These are phyloP conservation scores for Areca catechu DNA, from an alignment of 176 grass and related monocot species.

Conservation along the genomic window DNA sequence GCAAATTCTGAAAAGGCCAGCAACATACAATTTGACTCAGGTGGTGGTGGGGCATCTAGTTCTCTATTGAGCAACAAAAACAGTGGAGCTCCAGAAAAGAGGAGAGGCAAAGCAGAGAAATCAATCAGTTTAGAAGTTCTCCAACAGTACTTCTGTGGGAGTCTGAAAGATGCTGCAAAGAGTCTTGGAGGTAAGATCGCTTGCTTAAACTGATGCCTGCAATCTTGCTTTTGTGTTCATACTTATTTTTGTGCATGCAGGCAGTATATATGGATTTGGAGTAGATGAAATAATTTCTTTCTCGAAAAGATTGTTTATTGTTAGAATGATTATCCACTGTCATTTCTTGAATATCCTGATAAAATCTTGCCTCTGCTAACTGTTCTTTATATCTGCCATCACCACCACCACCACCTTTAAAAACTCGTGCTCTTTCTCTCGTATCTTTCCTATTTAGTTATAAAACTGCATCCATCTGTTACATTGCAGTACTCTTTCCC, in stretches of 20 bases:
- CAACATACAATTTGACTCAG: constrained; percentile 7
- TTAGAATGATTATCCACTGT: background rate
- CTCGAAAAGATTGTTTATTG: no score
- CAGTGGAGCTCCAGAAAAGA: constrained; percentile 5
- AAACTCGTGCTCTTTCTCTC: no score
- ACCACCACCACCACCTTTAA: no score
- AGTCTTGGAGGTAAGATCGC: constrained; percentile 20
- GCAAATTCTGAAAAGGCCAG: background rate
- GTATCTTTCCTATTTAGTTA: no score
- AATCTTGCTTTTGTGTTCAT: background rate
- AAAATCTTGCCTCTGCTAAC: no score
- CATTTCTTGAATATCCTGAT: background rate
- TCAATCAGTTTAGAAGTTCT: constrained; percentile 24
- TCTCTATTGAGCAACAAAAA: background rate
- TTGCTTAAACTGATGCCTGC: background rate
- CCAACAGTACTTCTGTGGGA: constrained; percentile 22
- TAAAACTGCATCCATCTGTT: background rate
- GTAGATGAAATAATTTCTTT: background rate
- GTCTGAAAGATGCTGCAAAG: constrained; percentile 24
- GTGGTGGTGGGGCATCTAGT: background rate
- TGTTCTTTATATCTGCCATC: no score
- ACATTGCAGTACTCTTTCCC: no score
- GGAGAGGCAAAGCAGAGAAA: constrained; percentile 24
- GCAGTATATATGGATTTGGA: background rate
- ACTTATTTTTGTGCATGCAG: background rate